Conservation (phyloP, 371 early-diverging fungal species). For the Apophysomyces elegans region DNA sequence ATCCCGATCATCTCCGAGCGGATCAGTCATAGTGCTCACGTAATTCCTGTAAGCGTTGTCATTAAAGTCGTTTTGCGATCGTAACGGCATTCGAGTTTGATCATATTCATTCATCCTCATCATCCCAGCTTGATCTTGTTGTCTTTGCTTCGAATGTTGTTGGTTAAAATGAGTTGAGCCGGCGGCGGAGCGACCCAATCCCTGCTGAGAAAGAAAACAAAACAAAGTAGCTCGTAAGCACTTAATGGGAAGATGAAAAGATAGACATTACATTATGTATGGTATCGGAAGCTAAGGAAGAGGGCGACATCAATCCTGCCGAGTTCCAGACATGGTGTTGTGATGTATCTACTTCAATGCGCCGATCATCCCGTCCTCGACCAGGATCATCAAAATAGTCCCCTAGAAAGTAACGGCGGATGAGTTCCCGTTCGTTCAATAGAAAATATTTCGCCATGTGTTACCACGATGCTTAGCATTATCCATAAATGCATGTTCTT, state of each 20-base stretch:
- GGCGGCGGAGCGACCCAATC: slow-evolving; percentile 3
- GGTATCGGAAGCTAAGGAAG: neutral
- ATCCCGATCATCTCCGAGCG: slow-evolving; percentile 3
- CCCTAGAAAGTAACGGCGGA: neutral
- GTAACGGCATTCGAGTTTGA: neutral
- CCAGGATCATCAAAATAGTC: slow-evolving; percentile 6
- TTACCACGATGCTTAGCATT: neutral
- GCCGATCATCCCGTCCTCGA: slow-evolving; percentile 9
- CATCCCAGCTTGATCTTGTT: slow-evolving; percentile 10
- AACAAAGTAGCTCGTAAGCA: neutral
- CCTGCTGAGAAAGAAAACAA: slow-evolving; percentile 4
- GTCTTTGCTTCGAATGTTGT: neutral
- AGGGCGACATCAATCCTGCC: slow-evolving; percentile 3
- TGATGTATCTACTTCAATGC: slow-evolving; percentile 1
- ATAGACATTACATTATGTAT: neutral
- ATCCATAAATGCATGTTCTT: slow-evolving; percentile 6
- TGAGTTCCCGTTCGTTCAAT: neutral
- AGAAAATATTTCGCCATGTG: neutral
- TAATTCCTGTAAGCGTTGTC: slow-evolving; percentile 4
- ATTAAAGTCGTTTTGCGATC: slow-evolving; percentile 1
- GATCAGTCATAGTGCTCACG: neutral
- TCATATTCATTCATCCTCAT: slow-evolving; percentile 2
- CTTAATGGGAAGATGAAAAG: neutral
- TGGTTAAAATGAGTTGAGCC: neutral
- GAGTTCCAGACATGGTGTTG: slow-evolving; percentile 8